These are phyloP conservation scores for Inga laurina DNA, from an alignment of 306 rosid species.

Conservation along the genomic window DNA sequence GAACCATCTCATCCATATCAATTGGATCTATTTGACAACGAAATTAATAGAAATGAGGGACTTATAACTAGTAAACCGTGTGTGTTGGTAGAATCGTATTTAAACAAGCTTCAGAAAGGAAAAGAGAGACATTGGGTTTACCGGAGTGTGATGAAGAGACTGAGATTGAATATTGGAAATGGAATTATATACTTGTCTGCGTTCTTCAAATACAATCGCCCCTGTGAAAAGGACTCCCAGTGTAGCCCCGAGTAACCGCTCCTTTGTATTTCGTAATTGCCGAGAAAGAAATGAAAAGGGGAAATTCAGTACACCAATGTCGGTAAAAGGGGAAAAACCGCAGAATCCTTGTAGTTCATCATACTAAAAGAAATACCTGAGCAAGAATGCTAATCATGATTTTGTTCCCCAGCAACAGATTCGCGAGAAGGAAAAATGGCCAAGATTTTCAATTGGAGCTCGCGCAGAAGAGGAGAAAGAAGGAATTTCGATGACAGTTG, in stretches of 20 bases:
- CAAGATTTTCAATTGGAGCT: not conserved
- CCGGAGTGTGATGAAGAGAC: conserved; percentile 40
- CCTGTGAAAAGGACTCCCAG: conserved; percentile 71
- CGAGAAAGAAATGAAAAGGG: not conserved
- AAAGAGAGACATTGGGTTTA: conserved; percentile 14
- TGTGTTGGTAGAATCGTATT: not conserved
- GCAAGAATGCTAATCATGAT: conserved; percentile 78
- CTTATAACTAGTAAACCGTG: not conserved
- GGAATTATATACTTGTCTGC: conserved; percentile 65
- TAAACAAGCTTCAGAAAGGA: not conserved
- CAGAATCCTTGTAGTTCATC: not conserved
- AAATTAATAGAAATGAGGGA: not conserved
- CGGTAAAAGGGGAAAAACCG: not conserved
- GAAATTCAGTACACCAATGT: not conserved
- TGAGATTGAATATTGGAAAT: conserved; percentile 50
- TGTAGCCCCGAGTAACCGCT: conserved; percentile 68
- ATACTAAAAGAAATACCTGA: conserved; percentile 47
- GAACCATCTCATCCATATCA: not conserved
- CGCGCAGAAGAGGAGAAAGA: not conserved
- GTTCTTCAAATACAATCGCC: conserved; percentile 54
- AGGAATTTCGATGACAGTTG: too few species aligned
- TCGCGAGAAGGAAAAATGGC: not conserved
- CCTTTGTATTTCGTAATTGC: conserved; percentile 38
- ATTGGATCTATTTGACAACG: not conserved
- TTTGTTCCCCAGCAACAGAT: conserved; percentile 9